Base-by-base conservation (phyloP, 202 grass and related monocot species). In the Musa balbisiana region DNA sequence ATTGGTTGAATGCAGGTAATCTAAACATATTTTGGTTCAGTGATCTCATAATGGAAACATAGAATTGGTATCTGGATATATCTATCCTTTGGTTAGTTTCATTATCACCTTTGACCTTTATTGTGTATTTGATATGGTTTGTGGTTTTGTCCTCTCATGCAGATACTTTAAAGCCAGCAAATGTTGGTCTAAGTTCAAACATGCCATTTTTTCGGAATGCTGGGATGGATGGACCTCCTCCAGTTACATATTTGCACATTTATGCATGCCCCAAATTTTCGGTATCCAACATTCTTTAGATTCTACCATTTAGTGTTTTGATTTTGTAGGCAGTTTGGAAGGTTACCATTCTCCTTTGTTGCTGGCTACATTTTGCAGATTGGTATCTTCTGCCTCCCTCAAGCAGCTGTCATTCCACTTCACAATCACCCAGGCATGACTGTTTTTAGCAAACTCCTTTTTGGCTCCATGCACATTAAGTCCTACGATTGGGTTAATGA, bases 371-470 rank as follows among this genome's bases (percentile, higher is more conserved):
- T 16, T 43, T 69, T 20, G 27, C 33, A 69, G 67, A 69, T 69
- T 49, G 25, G 67, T 69, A 69, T 69, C 67, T 69, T 69, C 25
- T 69, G 67, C 19, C 16, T 69, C 17, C 67, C 67, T 33, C 1
- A n/a, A 20, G 8, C 1, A 2, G 67, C 67, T 11, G 67, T 69
- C 26, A 69, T 69, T 9, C 67, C 67, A 9, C 67, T 69, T n/a
- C 67, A 69, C 29, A 51, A 69, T 51, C 67, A 69, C 67, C 67
- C 67, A 19, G 67, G 67, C 25, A 69, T 69, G 67, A 69, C 67
- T 0, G 67, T 69, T 8, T 69, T 69, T 49, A 19, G 33, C 16
- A 69, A 69, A 49, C 13, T 69, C 49, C 33, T 69, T 33, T 69
- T 69, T 43, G 67, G 67, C 6, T 49, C 67, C 1, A 51, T 69